These are phyloP conservation scores for Pochonia chlamydosporia DNA, from an alignment of 2,329 filamentous ascomycete genomes.

Conservation along the genomic window DNA sequence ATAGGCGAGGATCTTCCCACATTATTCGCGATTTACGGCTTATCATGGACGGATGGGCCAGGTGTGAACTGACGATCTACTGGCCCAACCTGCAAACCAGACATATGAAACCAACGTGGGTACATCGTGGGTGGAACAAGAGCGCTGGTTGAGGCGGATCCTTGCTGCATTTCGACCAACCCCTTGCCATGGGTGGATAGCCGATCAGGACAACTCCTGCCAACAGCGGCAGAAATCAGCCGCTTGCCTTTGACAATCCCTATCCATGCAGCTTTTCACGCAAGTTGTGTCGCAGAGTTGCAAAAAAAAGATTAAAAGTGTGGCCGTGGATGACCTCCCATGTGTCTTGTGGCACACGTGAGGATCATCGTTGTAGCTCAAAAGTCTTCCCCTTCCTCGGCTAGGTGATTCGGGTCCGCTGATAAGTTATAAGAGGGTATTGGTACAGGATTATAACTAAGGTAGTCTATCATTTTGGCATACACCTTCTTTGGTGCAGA, in stretches of 20 bases:
- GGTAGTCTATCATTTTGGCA: background rate
- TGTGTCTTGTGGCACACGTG: background rate
- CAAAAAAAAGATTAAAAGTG: background rate
- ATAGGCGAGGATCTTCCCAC: background rate
- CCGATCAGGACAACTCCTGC: constrained; percentile 1
- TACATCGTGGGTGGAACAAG: background rate
- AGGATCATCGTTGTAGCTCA: background rate
- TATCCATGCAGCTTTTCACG: background rate
- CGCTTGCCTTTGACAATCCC: background rate
- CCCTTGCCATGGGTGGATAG: constrained; percentile 1
- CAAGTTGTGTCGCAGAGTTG: background rate
- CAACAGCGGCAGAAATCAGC: background rate
- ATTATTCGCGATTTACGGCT: background rate
- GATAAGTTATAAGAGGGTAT: background rate
- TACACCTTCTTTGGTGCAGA: background rate
- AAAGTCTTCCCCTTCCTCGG: background rate
- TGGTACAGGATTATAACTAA: background rate
- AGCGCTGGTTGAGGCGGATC: constrained; percentile 3
- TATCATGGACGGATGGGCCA: background rate
- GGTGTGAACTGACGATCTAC: background rate
- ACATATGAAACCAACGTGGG: constrained; percentile 9
- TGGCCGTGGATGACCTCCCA: background rate
- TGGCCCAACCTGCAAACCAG: constrained; percentile 3
- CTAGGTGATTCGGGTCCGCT: background rate
- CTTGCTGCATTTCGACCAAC: constrained; percentile 3